A percentile compares a stretch with the other conserved stretches of the same genome.
These are phyloP conservation scores for Lagerstroemia fauriei DNA, from an alignment of 441 rosid species.

Conservation along the genomic window DNA sequence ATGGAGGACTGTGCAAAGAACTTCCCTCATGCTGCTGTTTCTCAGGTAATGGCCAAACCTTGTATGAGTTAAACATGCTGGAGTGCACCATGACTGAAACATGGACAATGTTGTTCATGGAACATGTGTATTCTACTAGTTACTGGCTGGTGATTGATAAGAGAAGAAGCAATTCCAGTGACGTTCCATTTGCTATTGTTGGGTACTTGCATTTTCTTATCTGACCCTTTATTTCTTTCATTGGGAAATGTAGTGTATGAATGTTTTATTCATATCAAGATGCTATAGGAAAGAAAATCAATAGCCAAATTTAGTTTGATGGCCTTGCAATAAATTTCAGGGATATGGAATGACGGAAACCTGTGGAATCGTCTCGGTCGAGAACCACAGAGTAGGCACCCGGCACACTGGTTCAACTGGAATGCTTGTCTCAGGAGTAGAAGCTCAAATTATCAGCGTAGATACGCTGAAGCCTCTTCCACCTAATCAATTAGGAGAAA, in stretches of 20 bases:
- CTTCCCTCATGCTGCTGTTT: constrained; percentile 46
- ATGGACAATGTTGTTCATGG: background rate
- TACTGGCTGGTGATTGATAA: background rate
- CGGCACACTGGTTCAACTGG: constrained; percentile 68
- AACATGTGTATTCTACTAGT: too few relatives aligned
- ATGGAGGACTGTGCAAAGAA: constrained; percentile 74
- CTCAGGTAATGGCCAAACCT: constrained; percentile 51
- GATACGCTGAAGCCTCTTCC: constrained; percentile 62
- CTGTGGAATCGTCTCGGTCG: constrained; percentile 55
- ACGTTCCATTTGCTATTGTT: background rate
- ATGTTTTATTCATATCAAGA: background rate
- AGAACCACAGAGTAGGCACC: constrained; percentile 44
- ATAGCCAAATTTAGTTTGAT: background rate
- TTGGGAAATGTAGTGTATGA: background rate
- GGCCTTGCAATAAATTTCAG: constrained; percentile 41
- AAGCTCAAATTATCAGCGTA: constrained; percentile 65
- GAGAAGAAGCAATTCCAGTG: background rate
- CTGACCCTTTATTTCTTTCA: background rate
- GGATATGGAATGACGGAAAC: constrained; percentile 95
- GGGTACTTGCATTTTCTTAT: background rate
- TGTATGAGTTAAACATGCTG: background rate
- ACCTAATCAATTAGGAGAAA: constrained; percentile 68
- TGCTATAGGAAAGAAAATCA: too few relatives aligned
- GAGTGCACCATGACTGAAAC: background rate
- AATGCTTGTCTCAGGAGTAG: constrained; percentile 57